Conservation (phyloP, 2,329 filamentous ascomycete genomes). For the Trichophaea hybrida region DNA sequence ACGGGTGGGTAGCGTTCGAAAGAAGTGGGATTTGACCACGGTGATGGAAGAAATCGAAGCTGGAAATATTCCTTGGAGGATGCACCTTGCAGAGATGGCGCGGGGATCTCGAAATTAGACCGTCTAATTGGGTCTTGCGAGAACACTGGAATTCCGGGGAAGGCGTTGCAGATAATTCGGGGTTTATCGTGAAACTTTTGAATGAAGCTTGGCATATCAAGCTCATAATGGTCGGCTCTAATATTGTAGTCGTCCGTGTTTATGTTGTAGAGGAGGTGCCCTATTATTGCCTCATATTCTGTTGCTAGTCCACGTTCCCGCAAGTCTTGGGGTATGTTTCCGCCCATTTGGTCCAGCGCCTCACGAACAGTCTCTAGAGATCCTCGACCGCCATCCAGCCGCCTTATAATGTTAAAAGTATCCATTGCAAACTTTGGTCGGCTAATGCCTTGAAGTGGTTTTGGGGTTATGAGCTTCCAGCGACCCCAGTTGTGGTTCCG, state of each 20-base stretch:
- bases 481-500: constrained; percentile 24
- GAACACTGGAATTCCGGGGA: constrained; percentile 6
- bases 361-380: background rate
- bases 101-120: background rate
- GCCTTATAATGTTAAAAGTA: background rate
- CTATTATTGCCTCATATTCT: background rate
- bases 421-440: background rate
- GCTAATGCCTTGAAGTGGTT: background rate
- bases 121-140: background rate
- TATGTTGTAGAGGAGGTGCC: constrained; percentile 1
- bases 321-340: background rate
- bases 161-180: constrained; percentile 3
- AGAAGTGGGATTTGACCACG: constrained; percentile 20
- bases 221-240: background rate
- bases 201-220: background rate
- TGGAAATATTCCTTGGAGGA: constrained; percentile 14
- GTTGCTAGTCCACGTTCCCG: background rate
- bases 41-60: constrained; percentile 24
- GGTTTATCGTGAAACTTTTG: background rate
- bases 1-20: constrained; percentile 25
- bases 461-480: constrained; percentile 21
- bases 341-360: background rate
- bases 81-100: background rate
- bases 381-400: background rate
- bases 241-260: background rate